phyloP scores from a whole-genome alignment of 1,284 basidiomycete species.

The Tilletia horrida region DNA sequence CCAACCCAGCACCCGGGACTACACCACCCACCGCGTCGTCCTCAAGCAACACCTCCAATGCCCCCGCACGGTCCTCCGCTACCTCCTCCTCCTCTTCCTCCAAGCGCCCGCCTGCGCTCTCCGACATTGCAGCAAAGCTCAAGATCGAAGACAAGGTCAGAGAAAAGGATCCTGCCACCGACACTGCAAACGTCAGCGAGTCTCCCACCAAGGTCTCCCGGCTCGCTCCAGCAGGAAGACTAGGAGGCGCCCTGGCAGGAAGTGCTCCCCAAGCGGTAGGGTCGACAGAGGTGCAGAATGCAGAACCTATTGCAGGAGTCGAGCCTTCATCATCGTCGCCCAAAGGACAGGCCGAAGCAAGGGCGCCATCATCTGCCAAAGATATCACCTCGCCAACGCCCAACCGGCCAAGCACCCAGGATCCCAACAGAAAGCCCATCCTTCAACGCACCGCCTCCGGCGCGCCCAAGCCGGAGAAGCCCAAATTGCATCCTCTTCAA shows the following conservation, averaged over 20 bases:
- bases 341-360: background rate
- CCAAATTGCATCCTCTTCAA: constrained; percentile 67
- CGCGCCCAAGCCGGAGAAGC: constrained; percentile 14
- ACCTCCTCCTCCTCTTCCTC: background rate
- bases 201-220: background rate
- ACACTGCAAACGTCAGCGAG: background rate
- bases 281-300: background rate
- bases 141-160: constrained; percentile 16
- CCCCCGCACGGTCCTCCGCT: background rate
- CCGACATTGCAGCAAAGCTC: constrained; percentile 16
- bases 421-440: background rate
- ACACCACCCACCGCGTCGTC: background rate
- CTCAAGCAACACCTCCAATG: background rate
- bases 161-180: background rate
- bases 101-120: constrained; percentile 14
- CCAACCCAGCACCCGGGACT: background rate
- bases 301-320: background rate
- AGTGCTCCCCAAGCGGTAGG: background rate
- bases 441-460: constrained; percentile 3
- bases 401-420: background rate
- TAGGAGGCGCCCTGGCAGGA: background rate
- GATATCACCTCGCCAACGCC: background rate
- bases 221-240: constrained; percentile 9
- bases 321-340: no score
- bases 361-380: background rate